These are phyloP conservation scores for Hypoxylon sp. DNA, from an alignment of 2,329 filamentous ascomycete species.

Conservation along the genomic window DNA sequence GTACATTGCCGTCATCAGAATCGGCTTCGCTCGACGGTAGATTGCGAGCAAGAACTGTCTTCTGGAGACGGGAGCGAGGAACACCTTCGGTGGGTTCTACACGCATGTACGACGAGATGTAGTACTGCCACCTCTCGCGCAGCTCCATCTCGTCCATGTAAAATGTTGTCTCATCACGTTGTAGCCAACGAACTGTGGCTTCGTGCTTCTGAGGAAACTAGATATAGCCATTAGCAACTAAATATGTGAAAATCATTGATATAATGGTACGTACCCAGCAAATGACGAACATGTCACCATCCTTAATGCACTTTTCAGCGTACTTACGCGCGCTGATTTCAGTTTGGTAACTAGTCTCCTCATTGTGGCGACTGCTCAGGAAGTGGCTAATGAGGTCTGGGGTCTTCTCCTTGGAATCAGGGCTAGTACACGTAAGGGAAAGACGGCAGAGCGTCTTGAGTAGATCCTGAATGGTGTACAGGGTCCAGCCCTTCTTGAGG, in stretches of 20 bases:
- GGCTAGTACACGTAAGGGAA: conserved; percentile 84
- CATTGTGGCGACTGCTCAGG: conserved; percentile 82
- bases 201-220: conserved; percentile 77
- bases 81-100: conserved; percentile 90
- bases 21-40: conserved; percentile 74
- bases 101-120: conserved; percentile 91
- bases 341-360: conserved; percentile 88
- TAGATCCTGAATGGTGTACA: conserved; percentile 94
- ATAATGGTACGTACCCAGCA: conserved; percentile 80
- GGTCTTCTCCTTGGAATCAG: conserved; percentile 93
- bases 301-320: conserved; percentile 92
- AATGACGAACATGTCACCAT: conserved; percentile 91
- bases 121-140: conserved; percentile 91
- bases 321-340: conserved; percentile 93
- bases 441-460: conserved; percentile 85
- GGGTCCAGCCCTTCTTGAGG: conserved; percentile 88
- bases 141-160: conserved; percentile 90
- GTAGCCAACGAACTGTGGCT: conserved; percentile 79
- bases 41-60: conserved; percentile 79
- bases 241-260: conserved; percentile 24
- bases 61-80: conserved; percentile 73
- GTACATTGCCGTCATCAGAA: conserved; percentile 73
- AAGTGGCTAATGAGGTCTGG: conserved; percentile 91
- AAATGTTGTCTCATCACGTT: conserved; percentile 80
- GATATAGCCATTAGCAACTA: conserved; percentile 56